Evolutionary conservation across 2,329 filamentous ascomycete species (phyloP).

Genomic region (Plectosphaerella plurivora): DNA sequence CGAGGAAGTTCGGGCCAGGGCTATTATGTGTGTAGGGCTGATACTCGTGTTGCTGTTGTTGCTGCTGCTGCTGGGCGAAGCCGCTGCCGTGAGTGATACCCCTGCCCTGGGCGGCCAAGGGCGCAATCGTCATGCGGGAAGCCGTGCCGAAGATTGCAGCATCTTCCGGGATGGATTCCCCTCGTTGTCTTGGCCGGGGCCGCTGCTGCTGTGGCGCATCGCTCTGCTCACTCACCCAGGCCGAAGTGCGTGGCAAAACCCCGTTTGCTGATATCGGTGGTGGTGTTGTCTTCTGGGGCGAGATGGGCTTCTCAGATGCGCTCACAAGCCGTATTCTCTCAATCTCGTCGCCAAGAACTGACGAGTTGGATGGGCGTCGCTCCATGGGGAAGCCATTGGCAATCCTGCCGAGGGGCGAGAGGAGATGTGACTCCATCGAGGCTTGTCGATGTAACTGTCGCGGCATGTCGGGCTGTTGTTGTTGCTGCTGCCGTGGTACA

Average conservation of each 20-base stretch:
- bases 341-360: constrained; percentile 3
- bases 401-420: not conserved
- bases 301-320: not conserved
- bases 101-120: not conserved
- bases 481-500: not conserved
- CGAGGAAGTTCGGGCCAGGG: not conserved
- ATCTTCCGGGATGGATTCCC: not conserved
- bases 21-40: not conserved
- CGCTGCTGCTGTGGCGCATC: not conserved
- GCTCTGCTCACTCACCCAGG: constrained; percentile 2
- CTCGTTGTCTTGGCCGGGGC: not conserved
- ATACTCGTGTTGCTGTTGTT: not conserved
- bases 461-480: not conserved
- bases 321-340: constrained; percentile 1
- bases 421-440: not conserved
- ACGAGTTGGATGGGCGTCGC: constrained; percentile 1
- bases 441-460: not conserved
- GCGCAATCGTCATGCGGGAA: not conserved
- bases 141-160: not conserved
- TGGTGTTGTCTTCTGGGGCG: not conserved
- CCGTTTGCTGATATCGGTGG: not conserved
- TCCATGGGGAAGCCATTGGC: not conserved
- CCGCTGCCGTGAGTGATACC: not conserved
- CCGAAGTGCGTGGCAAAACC: not conserved
- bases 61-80: not conserved